Evolutionary conservation across 75 land plant species (phyloP).

Genomic region (Sequoia sempervirens): DNA sequence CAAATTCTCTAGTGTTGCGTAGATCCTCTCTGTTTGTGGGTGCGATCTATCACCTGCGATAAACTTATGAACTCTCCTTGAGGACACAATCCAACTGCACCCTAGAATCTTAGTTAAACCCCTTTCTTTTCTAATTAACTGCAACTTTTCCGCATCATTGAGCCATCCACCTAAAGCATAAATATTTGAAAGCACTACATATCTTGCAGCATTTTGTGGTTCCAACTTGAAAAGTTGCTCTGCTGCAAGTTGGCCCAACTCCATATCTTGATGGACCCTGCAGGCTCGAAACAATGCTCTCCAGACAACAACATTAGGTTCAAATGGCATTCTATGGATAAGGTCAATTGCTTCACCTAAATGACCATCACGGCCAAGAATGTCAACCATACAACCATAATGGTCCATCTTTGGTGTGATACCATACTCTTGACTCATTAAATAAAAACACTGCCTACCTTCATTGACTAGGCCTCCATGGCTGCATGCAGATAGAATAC

Average conservation of each 20-base stretch:
- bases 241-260: conserved; percentile 40
- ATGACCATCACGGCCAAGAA: not conserved
- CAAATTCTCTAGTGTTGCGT: conserved; percentile 1
- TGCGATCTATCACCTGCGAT: conserved; percentile 1
- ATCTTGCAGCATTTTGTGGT: conserved; percentile 42
- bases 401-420: conserved; percentile 12
- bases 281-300: conserved; percentile 42
- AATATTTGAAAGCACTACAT: conserved; percentile 47
- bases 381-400: not conserved
- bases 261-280: conserved; percentile 38
- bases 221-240: conserved; percentile 34
- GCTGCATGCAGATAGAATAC: conserved; percentile 5
- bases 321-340: conserved; percentile 22
- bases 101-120: conserved; percentile 1
- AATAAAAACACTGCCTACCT: conserved; percentile 29
- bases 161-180: conserved; percentile 42
- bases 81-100: not conserved
- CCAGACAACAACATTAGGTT: conserved; percentile 46
- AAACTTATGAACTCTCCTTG: not conserved
- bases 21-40: not conserved
- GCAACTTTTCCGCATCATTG: conserved; percentile 35
- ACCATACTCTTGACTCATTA: conserved; percentile 18
- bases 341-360: not conserved
- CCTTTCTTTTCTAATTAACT: conserved; percentile 5
- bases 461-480: conserved; percentile 7